A percentile compares a stretch with the other conserved stretches of the same genome.
These are phyloP conservation scores for Cyanidium caldarium DNA, from an alignment of 23 red algal genomes.

Conservation along the genomic window DNA sequence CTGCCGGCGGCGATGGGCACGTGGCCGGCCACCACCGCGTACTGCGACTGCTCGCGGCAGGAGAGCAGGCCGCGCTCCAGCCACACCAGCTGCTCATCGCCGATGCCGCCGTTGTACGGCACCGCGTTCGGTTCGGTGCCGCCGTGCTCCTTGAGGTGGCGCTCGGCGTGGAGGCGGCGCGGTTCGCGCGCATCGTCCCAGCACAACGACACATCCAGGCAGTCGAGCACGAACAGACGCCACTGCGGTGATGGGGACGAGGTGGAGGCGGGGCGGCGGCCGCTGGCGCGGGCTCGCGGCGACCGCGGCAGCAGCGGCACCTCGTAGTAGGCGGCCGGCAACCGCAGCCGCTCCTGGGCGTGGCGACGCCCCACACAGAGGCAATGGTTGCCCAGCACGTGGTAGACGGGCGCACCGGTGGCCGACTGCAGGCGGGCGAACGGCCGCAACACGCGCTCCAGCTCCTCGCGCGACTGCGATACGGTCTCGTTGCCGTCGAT, in stretches of 20 bases:
- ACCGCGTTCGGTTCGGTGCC: background rate
- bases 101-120: constrained; percentile 1
- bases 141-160: background rate
- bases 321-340: background rate
- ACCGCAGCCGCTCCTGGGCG: background rate
- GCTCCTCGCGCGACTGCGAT: background rate
- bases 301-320: background rate
- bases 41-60: background rate
- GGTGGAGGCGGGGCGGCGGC: background rate
- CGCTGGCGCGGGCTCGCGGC: background rate
- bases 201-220: background rate
- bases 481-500: background rate
- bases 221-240: background rate
- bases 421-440: background rate
- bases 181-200: background rate
- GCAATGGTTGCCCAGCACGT: constrained; percentile 7
- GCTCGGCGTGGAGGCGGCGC: background rate
- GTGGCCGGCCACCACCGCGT: background rate
- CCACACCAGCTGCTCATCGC: background rate
- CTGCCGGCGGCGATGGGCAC: background rate
- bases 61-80: background rate
- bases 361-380: background rate
- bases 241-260: background rate
- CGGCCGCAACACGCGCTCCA: background rate
- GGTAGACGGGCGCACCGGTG: background rate